These are phyloP conservation scores for Carpinus viminea DNA, from an alignment of 306 rosid genomes.

Conservation along the genomic window DNA sequence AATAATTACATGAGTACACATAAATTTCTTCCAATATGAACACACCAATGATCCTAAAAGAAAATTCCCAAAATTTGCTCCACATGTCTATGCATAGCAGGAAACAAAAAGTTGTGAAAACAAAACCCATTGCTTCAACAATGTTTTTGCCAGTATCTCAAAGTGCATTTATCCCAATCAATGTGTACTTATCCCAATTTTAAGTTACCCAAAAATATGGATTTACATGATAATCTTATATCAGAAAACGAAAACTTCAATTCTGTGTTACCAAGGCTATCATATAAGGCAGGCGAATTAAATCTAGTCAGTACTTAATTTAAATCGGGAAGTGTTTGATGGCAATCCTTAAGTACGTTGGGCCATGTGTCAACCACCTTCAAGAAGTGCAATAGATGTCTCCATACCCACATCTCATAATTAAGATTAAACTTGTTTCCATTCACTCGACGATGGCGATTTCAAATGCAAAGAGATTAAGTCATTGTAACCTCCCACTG, in stretches of 20 bases:
- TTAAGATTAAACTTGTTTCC: neutral
- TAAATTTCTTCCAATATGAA: neutral
- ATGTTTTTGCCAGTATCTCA: neutral
- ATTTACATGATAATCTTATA: neutral
- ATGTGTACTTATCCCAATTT: neutral
- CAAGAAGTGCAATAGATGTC: neutral
- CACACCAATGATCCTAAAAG: constrained; percentile 15
- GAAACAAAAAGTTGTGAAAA: constrained; percentile 9
- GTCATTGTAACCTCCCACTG: neutral
- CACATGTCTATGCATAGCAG: constrained; percentile 5
- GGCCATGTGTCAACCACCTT: neutral
- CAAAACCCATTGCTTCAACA: neutral
- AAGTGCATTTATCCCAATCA: neutral
- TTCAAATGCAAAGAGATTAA: neutral
- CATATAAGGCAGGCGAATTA: neutral
- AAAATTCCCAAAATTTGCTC: constrained; percentile 16
- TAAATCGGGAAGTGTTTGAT: neutral
- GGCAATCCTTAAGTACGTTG: neutral
- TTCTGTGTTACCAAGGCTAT: neutral
- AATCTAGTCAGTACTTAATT: neutral
- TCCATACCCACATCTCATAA: neutral
- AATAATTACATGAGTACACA: constrained; percentile 1
- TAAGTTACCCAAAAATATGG: neutral
- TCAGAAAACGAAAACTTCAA: neutral
- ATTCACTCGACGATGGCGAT: neutral